phyloP scores from a whole-genome alignment of 2,329 filamentous ascomycete species.

The Phaeosphaeria sp. region DNA sequence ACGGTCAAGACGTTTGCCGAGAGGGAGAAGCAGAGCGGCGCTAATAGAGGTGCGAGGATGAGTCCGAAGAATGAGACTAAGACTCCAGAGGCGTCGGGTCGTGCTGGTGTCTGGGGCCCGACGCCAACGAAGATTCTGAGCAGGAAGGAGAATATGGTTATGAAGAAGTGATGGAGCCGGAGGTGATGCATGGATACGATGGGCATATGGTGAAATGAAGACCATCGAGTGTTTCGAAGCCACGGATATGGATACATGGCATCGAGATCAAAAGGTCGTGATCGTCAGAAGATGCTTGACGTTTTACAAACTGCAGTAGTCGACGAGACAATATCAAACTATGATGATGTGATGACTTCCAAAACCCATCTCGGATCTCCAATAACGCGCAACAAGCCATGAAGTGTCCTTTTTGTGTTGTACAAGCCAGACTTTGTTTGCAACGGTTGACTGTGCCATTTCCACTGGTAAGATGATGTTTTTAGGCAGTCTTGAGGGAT shows the following conservation, averaged over 20 bases:
- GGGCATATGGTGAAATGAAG: neutral
- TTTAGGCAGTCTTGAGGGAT: no score
- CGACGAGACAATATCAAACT: no score
- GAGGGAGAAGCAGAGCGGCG: conserved; percentile 17
- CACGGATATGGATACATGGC: neutral
- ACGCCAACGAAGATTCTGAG: conserved; percentile 37
- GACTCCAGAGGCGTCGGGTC: conserved; percentile 17
- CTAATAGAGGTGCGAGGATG: conserved; percentile 4
- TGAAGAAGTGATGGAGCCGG: neutral
- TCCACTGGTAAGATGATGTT: no score
- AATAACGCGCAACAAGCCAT: no score
- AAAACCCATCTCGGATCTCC: no score
- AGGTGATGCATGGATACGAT: neutral
- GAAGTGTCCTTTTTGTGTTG: no score
- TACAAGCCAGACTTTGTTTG: no score
- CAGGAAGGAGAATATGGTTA: conserved; percentile 20
- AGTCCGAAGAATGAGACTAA: conserved; percentile 13
- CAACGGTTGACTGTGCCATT: no score
- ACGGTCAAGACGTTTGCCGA: conserved; percentile 10
- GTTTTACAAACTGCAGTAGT: no score
- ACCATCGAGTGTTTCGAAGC: neutral
- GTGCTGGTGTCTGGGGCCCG: conserved; percentile 34
- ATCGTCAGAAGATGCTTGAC: no score
- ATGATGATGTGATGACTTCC: no score
- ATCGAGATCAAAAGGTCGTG: no score